Base-by-base conservation (phyloP, 495 filamentous ascomycete genomes). In the Aspergillus bertholletiae region DNA sequence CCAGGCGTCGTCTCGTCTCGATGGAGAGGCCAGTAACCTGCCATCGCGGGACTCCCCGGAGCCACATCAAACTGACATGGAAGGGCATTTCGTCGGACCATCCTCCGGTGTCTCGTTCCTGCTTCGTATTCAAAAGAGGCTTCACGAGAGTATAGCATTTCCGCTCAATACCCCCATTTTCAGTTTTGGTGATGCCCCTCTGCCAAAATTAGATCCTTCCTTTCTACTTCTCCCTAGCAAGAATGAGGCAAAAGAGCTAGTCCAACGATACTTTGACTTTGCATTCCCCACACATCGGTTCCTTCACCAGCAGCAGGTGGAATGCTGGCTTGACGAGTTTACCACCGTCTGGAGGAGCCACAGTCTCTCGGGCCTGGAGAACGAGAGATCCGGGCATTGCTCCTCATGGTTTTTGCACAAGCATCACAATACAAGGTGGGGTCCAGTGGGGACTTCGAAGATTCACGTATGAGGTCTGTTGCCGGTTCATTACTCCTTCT, bases 241-340 rank as follows among this genome's bases (percentile, higher is more conserved):
- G 41, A 55, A 53, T 8, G 62, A 64, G 28, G 67, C 67, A 7
- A 56, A 49, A 8, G 49, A 35, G 0, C 41, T 72, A 3, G 37
- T 72, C 0, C 49, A 53, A n/a, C 51, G 65, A 22, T 72, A 72
- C 40, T 70, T 72, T 26, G 67, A 72, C 18, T 67, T 70, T 51
- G 63, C 63, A 1, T 68, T 70, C 45, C 66, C 65, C n/a, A 72
- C 69, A 3, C 68, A 70, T 54, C 63, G 69, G 0, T 68, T 70
- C 40, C 54, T 72, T 2, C 65, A 68, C 43, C 60, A 66, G 24
- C 41, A 54, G 0, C 54, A 51, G 20, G 56, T 59, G 8, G 56
- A 63, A 32, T 21, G 48, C 2, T 66, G 60, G 60, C 39, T 63
- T 7, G 56, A 59, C 6, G 47, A 53, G 27, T 60, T 66, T 66